phyloP scores from a whole-genome alignment of 768 basidiomycete genomes.

The Suillus bovinus region DNA sequence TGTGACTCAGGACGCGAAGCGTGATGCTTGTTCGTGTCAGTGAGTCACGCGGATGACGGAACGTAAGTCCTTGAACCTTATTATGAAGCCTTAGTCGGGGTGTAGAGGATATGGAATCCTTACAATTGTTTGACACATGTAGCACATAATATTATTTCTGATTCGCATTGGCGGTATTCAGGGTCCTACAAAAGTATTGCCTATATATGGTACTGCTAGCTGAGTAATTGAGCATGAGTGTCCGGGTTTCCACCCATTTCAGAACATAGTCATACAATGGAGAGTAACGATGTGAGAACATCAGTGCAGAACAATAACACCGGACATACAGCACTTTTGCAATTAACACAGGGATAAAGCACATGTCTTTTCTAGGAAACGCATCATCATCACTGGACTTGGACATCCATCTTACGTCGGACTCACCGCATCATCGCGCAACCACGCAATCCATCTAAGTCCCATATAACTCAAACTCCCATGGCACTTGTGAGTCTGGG shows the following conservation, averaged over 20 bases:
- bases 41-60: no score
- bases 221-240: no score
- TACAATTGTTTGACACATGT: neutral
- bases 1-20: no score
- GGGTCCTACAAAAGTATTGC: no score
- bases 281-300: neutral
- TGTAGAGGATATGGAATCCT: no score
- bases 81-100: no score
- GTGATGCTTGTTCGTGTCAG: no score
- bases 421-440: neutral
- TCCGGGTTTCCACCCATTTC: neutral
- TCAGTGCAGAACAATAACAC: neutral
- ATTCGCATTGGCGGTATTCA: no score
- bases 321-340: neutral
- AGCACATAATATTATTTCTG: neutral
- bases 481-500: slow-evolving; percentile 55
- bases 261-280: neutral
- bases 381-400: neutral
- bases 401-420: neutral
- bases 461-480: slow-evolving; percentile 76
- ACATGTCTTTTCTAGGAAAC: neutral
- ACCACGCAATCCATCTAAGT: slow-evolving; percentile 25
- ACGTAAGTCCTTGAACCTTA: no score
- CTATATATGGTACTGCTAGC: neutral
- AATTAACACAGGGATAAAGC: neutral